Evolutionary conservation across 1,284 basidiomycete species (phyloP), one percentile per base, ranked within the genome.

Genomic region (Paramarasmius palmivorus): DNA sequence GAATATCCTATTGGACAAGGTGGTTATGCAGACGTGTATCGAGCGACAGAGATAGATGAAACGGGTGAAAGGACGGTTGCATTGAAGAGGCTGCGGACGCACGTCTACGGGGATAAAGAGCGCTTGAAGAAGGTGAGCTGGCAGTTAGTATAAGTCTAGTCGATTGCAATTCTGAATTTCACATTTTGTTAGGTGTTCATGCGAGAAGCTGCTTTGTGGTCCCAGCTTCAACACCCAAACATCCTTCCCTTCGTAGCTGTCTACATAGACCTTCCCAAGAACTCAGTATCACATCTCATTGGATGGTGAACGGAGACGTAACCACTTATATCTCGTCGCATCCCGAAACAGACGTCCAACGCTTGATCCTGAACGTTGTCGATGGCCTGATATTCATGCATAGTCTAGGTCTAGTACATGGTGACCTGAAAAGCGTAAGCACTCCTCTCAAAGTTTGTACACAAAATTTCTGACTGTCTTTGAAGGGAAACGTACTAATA

Each of bases 231-330:
- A 22, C 45, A 47, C 22, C 45, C 45, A 22, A 47, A 47, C 22
- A 29, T 47, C 1, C 25, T 47, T 32, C 45, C 45, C 1, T 47
- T 47, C 26, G 34, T 47, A 14, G 45, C 45, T 4, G 45, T 47
- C 25, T 47, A 32, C 19, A 34, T 47, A 10, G 22, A 47, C 29
- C 26, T 47, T 9, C 45, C 45, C 2, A 26, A 19, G 45, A 47
- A 17, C 26, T 47, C 15, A 47, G 45, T 26, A 47, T 47, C 19
- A 20, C 26, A 17, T 26, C 22, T 35, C 26, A 15, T 2, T 47
- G 45, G 45, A 47, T 47, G 45, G 19, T 26, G 10, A 32, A 47
- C 7, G 45, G 45, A 35, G 45, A 47, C 15, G 22, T 47, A 15
- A 5, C 5, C 2, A 10, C 39, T 10, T 40, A 19, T 17, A 40